phyloP scores from a whole-genome alignment of 345 rosid species.

The Capsella bursapastoris region DNA sequence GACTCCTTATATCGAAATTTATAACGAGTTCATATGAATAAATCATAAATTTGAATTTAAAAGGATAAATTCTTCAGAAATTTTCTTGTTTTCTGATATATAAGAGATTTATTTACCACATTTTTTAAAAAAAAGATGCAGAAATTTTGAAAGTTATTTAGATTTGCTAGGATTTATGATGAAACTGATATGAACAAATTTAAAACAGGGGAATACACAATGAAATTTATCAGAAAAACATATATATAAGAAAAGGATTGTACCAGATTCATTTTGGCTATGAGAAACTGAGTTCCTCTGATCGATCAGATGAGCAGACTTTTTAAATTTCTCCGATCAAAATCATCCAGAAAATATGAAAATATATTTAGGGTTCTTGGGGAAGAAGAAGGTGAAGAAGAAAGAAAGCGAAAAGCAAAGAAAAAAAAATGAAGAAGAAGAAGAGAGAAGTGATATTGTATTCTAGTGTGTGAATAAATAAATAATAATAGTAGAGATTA shows the following conservation, averaged over 20 bases:
- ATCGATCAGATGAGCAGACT: conserved; percentile 22
- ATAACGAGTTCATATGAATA: background rate
- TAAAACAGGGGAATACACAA: conserved; percentile 20
- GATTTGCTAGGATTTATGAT: background rate
- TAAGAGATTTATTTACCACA: background rate
- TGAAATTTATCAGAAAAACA: background rate
- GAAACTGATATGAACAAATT: conserved; percentile 29
- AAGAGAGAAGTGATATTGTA: conserved; percentile 26
- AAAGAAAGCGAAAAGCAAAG: conserved; percentile 32
- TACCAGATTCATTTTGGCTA: conserved; percentile 45
- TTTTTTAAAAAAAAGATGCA: background rate
- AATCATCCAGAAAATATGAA: background rate
- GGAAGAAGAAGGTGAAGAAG: conserved; percentile 29
- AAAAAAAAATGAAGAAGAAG: conserved; percentile 2
- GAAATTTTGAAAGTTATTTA: background rate
- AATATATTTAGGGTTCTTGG: conserved; percentile 31
- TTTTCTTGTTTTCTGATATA: background rate
- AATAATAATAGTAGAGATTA: background rate
- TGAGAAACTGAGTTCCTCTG: conserved; percentile 23
- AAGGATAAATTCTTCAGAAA: conserved; percentile 17
- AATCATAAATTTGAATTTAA: conserved; percentile 12
- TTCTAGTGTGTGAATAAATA: conserved; percentile 33
- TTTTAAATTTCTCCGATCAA: background rate
- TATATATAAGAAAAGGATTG: background rate
- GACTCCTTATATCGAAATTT: background rate